phyloP scores from a whole-genome alignment of 176 grass and related monocot genomes.

The Alopecurus myosuroides region DNA sequence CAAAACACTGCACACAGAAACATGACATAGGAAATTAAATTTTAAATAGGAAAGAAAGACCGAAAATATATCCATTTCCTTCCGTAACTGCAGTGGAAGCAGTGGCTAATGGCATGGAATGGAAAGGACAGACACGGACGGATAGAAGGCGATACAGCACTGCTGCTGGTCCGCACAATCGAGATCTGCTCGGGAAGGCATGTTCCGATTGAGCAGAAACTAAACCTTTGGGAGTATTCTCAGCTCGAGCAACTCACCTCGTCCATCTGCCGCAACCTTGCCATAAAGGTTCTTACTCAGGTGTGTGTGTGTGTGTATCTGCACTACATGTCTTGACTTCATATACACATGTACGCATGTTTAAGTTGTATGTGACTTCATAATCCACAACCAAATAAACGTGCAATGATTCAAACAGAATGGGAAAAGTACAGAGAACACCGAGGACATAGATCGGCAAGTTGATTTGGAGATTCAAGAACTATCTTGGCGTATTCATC shows the following conservation, averaged over 20 bases:
- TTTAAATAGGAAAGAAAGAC: neutral
- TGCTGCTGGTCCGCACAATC: constrained; percentile 33
- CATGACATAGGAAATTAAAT: neutral
- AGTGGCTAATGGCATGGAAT: constrained; percentile 39
- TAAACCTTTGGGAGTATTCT: neutral
- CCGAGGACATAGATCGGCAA: neutral
- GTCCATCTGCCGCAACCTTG: constrained; percentile 38
- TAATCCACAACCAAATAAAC: neutral
- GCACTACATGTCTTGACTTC: neutral
- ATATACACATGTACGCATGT: neutral
- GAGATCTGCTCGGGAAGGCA: constrained; percentile 40
- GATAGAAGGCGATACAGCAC: neutral
- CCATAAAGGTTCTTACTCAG: neutral
- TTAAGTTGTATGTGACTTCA: neutral
- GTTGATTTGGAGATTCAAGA: constrained; percentile 27
- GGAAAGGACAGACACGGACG: neutral
- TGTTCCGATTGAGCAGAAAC: neutral
- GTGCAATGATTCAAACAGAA: neutral
- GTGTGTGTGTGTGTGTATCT: constrained; percentile 18
- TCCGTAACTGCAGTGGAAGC: constrained; percentile 40
- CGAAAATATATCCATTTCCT: neutral
- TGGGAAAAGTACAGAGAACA: neutral
- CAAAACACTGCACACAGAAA: neutral
- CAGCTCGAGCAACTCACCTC: constrained; percentile 21
- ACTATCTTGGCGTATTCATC: neutral